Base-by-base conservation (phyloP, 2,329 filamentous ascomycete species). In the Phoma sp. region DNA sequence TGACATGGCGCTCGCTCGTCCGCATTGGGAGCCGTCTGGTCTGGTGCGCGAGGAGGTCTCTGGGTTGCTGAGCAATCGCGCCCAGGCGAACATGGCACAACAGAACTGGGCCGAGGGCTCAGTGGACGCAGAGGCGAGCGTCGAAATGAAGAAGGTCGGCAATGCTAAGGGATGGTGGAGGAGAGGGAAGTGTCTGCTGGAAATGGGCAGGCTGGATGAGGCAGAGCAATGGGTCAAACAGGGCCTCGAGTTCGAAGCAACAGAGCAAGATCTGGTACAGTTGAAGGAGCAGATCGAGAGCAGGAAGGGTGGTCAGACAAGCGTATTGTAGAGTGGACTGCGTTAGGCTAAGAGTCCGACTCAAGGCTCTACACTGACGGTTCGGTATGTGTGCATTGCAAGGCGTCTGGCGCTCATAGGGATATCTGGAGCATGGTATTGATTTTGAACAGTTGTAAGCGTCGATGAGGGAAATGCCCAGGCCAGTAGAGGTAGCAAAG, bases 151-250 rank as follows among this genome's bases (percentile, higher is more conserved):
- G 82, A 85, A 87, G 63, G 84, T 88, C 37, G 92, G 89, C 35
- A 98, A 99, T 75, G 87, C 91, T 1, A 98, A 98, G 85, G 93
- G 88, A 0, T 98, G 94, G 92, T 97, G 92, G 88, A 83, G 95
- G 58, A 82, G 91, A 58, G 95, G 91, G 9, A 87, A 87, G 79
- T 96, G 92, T 72, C 77, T 98, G 71, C 78, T 89, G 63, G 95
- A 99, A 85, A 98, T 98, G 95, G 89, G 90, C 1, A 78, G 94
- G 57, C 78, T 91, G 69, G 87, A 90, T 51, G 94, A 98, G 84
- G 92, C 93, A 1, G 82, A 82, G 67, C 86, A 88, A 60, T 96
- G 92, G 86, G 83, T 96, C 36, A 84, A 83, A 62, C 83, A 85
- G 71, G 92, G 86, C 0, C 76, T 96, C 53, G 94, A 96, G 80